Base-by-base conservation (phyloP, 345 rosid species). In the Gossypium australe region DNA sequence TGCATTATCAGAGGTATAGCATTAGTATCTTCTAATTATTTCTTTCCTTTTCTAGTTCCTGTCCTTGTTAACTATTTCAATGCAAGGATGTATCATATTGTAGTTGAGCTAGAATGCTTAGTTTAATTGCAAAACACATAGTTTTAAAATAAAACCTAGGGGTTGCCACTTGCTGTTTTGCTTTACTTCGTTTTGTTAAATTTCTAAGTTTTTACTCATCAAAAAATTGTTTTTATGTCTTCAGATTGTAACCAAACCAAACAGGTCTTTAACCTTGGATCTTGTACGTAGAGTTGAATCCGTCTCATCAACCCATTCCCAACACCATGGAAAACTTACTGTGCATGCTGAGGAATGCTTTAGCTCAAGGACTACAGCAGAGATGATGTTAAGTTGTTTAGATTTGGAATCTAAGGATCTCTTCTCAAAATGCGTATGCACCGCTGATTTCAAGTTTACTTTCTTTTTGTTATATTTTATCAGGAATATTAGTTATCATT, bases 291-390 rank as follows among this genome's bases (percentile, higher is more conserved):
- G 84, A 79, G 94, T 84, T 78, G 87, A 88, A 76, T 79, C 67
- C 69, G 78, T 68, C 72, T 24, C 86, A 62, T 76, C 87, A 52
- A 75, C 82, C 60, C 74, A 34, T 71, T 72, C 84, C 57, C 85
- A 67, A 44, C 74, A 80, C 60, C 5, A 63, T 77, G 97, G 97
- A 22, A 90, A 87, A 80, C 89, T 94, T 78, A 77, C 81, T 38
- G 87, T 92, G 68, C 97, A 85, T 34, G 94, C 94, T 51, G 98
- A 92, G 87, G 98, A 94, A 83, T 89, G 87, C 71, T 69, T 87
- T 80, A 86, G 80, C 84, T 94, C 93, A 29, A 94, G 41, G 41
- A 34, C 41, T 34, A 34, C 41, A 5, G 41, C 41, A 6, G 41
- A 34, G 41, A 34, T 34, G 41, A 5, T 34, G 7, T 34, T 34